Evolutionary conservation across 2,329 filamentous ascomycete genomes (phyloP).

Genomic region (Paecilomyces niveus): DNA sequence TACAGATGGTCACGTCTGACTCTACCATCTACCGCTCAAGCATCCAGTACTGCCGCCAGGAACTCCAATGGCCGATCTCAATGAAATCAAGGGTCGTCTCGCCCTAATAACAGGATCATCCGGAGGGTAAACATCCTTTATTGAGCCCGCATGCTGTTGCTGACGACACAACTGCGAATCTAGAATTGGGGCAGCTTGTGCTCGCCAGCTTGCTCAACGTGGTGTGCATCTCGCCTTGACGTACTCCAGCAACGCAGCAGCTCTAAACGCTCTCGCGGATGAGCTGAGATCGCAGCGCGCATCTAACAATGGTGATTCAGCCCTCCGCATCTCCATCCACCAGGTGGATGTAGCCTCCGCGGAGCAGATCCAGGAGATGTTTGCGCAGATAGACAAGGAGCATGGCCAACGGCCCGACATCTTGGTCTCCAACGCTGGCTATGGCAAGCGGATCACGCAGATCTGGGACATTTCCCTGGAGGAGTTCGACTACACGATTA

Average conservation of each 20-base stretch:
- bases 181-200: constrained; percentile 56
- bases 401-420: constrained; percentile 56
- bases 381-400: constrained; percentile 45
- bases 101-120: constrained; percentile 57
- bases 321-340: constrained; percentile 46
- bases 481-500: constrained; percentile 58
- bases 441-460: constrained; percentile 53
- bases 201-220: constrained; percentile 46
- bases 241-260: constrained; percentile 47
- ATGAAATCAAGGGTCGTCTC: constrained; percentile 47
- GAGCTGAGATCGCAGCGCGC: constrained; percentile 31
- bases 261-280: constrained; percentile 39
- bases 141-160: not conserved
- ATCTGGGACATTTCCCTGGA: constrained; percentile 55
- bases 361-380: constrained; percentile 48
- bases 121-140: constrained; percentile 43
- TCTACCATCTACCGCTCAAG: not conserved
- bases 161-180: not conserved
- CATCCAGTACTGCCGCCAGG: not conserved
- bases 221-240: constrained; percentile 53
- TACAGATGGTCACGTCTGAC: not conserved
- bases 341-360: constrained; percentile 52
- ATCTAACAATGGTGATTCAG: not conserved
- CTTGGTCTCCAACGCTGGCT: constrained; percentile 59
- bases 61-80: constrained; percentile 22